Conservation (phyloP, 2,329 filamentous ascomycete species). For the Cryphonectria nitschkei region DNA sequence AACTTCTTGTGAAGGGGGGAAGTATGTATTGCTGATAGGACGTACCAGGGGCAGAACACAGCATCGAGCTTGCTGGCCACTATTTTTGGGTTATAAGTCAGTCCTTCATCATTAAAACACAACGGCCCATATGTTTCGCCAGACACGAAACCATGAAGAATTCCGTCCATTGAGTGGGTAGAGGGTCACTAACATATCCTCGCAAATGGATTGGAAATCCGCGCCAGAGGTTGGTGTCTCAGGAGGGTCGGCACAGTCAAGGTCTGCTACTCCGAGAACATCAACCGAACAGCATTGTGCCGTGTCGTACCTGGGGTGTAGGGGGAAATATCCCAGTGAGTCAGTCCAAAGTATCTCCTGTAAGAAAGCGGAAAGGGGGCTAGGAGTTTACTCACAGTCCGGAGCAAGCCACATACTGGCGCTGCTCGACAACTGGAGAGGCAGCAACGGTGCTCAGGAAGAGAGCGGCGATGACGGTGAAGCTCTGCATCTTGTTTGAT, state of each 20-base stretch:
- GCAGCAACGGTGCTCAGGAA: slow-evolving; percentile 20
- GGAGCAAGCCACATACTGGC: slow-evolving; percentile 48
- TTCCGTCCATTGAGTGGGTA: background rate
- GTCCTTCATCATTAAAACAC: background rate
- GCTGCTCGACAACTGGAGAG: slow-evolving; percentile 39
- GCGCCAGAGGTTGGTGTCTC: slow-evolving; percentile 29
- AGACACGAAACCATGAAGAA: background rate
- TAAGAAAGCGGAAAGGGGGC: no score
- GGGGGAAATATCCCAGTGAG: background rate
- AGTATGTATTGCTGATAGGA: background rate
- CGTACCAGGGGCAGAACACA: slow-evolving; percentile 55
- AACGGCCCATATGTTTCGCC: background rate
- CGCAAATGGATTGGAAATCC: slow-evolving; percentile 44
- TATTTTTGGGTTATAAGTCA: background rate
- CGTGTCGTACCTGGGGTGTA: slow-evolving; percentile 38
- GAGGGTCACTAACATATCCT: slow-evolving; percentile 36
- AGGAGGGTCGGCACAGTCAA: slow-evolving; percentile 53
- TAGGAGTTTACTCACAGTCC: slow-evolving; percentile 34
- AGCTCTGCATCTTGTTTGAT: slow-evolving; percentile 24
- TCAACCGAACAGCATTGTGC: slow-evolving; percentile 66
- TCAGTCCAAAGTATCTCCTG: background rate
- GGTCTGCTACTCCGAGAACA: slow-evolving; percentile 59
- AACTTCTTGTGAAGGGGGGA: background rate
- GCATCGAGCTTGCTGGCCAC: slow-evolving; percentile 60
- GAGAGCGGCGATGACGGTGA: slow-evolving; percentile 21